Base-by-base conservation (phyloP, 495 filamentous ascomycete species). In the Mycothermus thermophilus region DNA sequence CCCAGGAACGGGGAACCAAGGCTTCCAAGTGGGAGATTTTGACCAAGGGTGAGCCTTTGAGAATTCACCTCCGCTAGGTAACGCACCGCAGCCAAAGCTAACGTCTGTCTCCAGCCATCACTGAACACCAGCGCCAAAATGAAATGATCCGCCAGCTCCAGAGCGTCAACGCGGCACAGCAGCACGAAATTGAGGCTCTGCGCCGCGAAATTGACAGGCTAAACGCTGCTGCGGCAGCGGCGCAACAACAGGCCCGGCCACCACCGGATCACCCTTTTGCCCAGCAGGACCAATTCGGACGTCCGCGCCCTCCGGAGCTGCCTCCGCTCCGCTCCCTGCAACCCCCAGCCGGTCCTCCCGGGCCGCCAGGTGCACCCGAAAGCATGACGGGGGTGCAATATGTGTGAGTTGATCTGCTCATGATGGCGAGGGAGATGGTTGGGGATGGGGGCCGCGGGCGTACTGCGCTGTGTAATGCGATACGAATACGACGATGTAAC, bases 21-120 rank as follows among this genome's bases (percentile, higher is more conserved):
- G 87, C 88, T 3, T 94, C 86, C 50, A 99, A 99, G 58, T 99
- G 92, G 92, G 90, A 99, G 49, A 93, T 93, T 22, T 57, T 99
- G n/a, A 92, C 83, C 8, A 86, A 88, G 71, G 83, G 86, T 93
- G 67, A 23, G 62, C n/a, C n/a, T n/a, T n/a, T n/a, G n/a, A n/a
- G n/a, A n/a, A n/a, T n/a, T n/a, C n/a, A n/a, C n/a, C n/a, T n/a
- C n/a, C n/a, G n/a, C n/a, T n/a, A n/a, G n/a, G n/a, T n/a, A n/a
- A n/a, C n/a, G n/a, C n/a, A n/a, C n/a, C n/a, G n/a, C n/a, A n/a
- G n/a, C n/a, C n/a, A n/a, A n/a, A n/a, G n/a, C n/a, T 30, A 28
- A 18, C 33, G 21, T 15, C 13, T 16, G 5, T 6, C 11, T 13
- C 20, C 34, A 74, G 69, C 69, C n/a, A 72, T 72, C 17, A 48